Percentiles rank a stretch among this genome's conserved stretches.
Evolutionary conservation across 1,139 yeast genomes (phyloP).

Genomic region (Hyphopichia pseudoburtonii): DNA sequence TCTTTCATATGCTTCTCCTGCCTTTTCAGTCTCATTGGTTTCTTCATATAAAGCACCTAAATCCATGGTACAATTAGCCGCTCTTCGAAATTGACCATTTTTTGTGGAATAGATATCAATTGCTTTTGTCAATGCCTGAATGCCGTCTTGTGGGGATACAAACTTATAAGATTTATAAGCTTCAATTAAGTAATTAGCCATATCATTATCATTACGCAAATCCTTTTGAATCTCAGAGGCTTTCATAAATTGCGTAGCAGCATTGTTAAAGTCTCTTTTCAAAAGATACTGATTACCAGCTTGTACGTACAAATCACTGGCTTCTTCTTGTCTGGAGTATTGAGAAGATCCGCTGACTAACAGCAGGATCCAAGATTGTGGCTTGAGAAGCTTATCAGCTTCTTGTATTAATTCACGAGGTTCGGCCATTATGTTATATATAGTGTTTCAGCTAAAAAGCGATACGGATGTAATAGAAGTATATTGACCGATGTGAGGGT

Average conservation of each 20-base stretch:
- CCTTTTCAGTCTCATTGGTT: slow-evolving; percentile 63
- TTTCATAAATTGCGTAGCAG: slow-evolving; percentile 81
- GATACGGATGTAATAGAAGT: too few relatives aligned
- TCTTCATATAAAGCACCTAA: slow-evolving; percentile 84
- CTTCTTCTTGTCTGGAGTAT: slow-evolving; percentile 77
- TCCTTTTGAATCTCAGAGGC: slow-evolving; percentile 81
- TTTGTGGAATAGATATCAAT: slow-evolving; percentile 76
- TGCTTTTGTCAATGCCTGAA: slow-evolving; percentile 71
- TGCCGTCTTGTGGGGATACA: slow-evolving; percentile 76
- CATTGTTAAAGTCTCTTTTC: slow-evolving; percentile 65
- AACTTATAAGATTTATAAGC: slow-evolving; percentile 85
- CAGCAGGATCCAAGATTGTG: slow-evolving; percentile 73
- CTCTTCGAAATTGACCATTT: slow-evolving; percentile 93
- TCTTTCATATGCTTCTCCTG: slow-evolving; percentile 78
- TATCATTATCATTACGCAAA: slow-evolving; percentile 83
- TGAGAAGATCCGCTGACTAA: slow-evolving; percentile 71
- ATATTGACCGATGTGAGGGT: too few relatives aligned
- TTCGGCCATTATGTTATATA: slow-evolving; percentile 40
- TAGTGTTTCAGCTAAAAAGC: too few relatives aligned
- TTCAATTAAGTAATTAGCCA: slow-evolving; percentile 86
- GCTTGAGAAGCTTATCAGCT: slow-evolving; percentile 50
- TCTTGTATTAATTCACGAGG: slow-evolving; percentile 42
- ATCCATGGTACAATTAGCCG: slow-evolving; percentile 91
- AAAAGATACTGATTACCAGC: slow-evolving; percentile 88
- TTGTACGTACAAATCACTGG: slow-evolving; percentile 83